Conservation (phyloP, 371 early-diverging fungal genomes). For the Mucor sp. region DNA sequence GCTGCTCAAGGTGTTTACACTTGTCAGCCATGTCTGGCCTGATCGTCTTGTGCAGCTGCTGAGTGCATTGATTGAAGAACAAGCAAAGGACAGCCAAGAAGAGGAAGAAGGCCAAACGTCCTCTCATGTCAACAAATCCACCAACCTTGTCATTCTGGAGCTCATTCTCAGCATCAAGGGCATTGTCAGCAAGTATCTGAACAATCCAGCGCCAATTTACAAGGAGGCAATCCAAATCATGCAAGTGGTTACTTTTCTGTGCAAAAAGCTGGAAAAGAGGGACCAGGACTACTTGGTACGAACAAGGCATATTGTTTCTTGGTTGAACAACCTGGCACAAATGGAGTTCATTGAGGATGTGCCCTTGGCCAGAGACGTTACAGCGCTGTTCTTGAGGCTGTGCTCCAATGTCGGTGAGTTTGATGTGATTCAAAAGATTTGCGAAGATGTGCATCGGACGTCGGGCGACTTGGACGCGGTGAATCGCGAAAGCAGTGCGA, state of each 20-base stretch:
- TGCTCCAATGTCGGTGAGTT: constrained; percentile 34
- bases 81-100: neutral
- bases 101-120: neutral
- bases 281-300: constrained; percentile 10
- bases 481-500: constrained; percentile 10
- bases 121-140: neutral
- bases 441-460: constrained; percentile 35
- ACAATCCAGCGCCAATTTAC: constrained; percentile 40
- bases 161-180: neutral
- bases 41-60: constrained; percentile 15
- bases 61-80: neutral
- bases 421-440: constrained; percentile 28
- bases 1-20: constrained; percentile 20
- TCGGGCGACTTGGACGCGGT: constrained; percentile 34
- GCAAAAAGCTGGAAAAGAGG: constrained; percentile 23
- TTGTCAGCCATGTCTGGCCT: constrained; percentile 34
- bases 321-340: constrained; percentile 38
- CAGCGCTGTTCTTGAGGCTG: constrained; percentile 30
- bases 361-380: constrained; percentile 30
- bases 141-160: constrained; percentile 5
- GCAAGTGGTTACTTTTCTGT: constrained; percentile 31
- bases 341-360: constrained; percentile 46
- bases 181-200: constrained; percentile 30
- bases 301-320: constrained; percentile 19
- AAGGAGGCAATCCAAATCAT: constrained; percentile 45